Evolutionary conservation across 2,329 filamentous ascomycete species (phyloP).

Genomic region (Monosporascus sp.): DNA sequence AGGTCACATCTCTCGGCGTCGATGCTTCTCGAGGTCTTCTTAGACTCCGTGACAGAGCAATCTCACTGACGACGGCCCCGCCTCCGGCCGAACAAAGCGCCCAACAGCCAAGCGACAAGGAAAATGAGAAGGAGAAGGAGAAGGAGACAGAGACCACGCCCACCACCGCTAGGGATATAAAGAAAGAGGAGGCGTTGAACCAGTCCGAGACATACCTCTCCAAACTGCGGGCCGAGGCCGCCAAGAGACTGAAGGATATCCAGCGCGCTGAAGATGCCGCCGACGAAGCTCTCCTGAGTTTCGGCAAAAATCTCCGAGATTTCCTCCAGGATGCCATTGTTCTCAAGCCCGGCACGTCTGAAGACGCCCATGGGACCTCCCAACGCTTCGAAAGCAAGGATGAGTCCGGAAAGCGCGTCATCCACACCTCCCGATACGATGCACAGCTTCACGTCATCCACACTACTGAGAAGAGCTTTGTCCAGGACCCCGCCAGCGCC

Average conservation of each 20-base stretch:
- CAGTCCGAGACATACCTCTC: slow-evolving; percentile 65
- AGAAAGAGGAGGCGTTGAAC: slow-evolving; percentile 38
- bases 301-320: slow-evolving; percentile 82
- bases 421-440: slow-evolving; percentile 90
- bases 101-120: slow-evolving; percentile 3
- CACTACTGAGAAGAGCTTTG: slow-evolving; percentile 74
- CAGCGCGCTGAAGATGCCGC: slow-evolving; percentile 92
- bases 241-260: slow-evolving; percentile 81
- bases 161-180: slow-evolving; percentile 34
- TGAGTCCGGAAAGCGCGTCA: slow-evolving; percentile 81
- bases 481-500: slow-evolving; percentile 69
- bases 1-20: slow-evolving; percentile 71
- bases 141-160: slow-evolving; percentile 37
- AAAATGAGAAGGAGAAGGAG: slow-evolving; percentile 27
- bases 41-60: slow-evolving; percentile 67
- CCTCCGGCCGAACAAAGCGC: slow-evolving; percentile 19
- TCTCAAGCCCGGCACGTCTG: slow-evolving; percentile 66
- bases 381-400: slow-evolving; percentile 94
- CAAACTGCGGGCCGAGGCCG: slow-evolving; percentile 69
- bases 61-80: slow-evolving; percentile 55
- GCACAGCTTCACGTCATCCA: slow-evolving; percentile 95
- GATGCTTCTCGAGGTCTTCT: slow-evolving; percentile 79
- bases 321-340: slow-evolving; percentile 88
- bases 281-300: slow-evolving; percentile 88
- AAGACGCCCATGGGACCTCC: slow-evolving; percentile 46